Percentiles rank a stretch among this genome's conserved stretches.
These are phyloP conservation scores for Apiospora koreana DNA, from an alignment of 2,329 filamentous ascomycete genomes.

Conservation along the genomic window DNA sequence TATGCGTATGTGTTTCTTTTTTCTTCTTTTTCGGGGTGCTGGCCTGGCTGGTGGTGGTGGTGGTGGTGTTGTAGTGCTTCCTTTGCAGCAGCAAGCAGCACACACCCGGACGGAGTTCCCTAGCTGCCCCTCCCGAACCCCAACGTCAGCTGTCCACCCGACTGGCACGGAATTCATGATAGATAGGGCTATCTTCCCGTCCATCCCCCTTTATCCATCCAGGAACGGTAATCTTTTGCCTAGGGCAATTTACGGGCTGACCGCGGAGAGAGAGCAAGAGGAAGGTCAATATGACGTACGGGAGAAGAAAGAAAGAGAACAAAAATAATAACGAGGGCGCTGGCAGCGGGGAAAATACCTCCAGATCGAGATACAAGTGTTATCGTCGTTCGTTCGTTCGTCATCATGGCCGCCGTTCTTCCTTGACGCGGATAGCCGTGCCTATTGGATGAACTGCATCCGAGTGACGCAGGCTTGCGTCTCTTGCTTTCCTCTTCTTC, in stretches of 20 bases:
- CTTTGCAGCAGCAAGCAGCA: neutral
- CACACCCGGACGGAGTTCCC: neutral
- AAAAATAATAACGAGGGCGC: neutral
- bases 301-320: too few species aligned
- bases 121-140: neutral
- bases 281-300: too few species aligned
- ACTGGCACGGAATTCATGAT: neutral
- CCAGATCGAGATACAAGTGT: neutral
- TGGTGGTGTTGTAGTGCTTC: neutral
- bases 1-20: too few species aligned
- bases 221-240: neutral
- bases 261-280: too few species aligned
- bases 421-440: neutral
- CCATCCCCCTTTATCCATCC: neutral
- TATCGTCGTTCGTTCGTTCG: too few species aligned
- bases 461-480: neutral
- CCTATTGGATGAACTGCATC: neutral
- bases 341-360: neutral
- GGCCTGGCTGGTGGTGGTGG: too few species aligned
- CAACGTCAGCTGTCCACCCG: neutral
- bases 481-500: neutral
- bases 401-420: neutral
- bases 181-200: slow-evolving; percentile 1
- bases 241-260: too few species aligned
- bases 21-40: neutral